Evolutionary conservation across 805 yeast species (phyloP).

Genomic region (Maudiozyma turicensis): DNA sequence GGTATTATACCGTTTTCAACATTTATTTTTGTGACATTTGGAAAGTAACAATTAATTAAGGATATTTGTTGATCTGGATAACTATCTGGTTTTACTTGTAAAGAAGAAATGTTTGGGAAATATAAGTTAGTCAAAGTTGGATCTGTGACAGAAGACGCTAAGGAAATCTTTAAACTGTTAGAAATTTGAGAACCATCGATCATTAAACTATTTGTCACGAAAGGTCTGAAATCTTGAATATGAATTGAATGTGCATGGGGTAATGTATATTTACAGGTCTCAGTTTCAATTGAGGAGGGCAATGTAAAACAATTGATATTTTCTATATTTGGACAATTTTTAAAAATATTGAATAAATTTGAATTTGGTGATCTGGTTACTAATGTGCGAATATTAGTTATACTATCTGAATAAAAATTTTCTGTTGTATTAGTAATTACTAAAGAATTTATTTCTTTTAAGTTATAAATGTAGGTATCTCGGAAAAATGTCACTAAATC

Average conservation of each 20-base stretch:
- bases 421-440: constrained; percentile 7
- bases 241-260: constrained; percentile 18
- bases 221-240: constrained; percentile 14
- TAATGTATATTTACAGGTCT: constrained; percentile 6
- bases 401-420: no score
- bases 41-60: constrained; percentile 15
- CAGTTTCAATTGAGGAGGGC: constrained; percentile 6
- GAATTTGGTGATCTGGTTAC: background rate
- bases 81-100: constrained; percentile 7
- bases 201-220: background rate
- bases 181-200: constrained; percentile 15
- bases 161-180: constrained; percentile 8
- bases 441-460: constrained; percentile 15
- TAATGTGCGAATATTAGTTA: background rate
- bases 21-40: constrained; percentile 6
- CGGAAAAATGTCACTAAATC: constrained; percentile 21
- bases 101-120: constrained; percentile 11
- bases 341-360: constrained; percentile 5
- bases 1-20: constrained; percentile 12
- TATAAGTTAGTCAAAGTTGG: constrained; percentile 10
- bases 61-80: constrained; percentile 6
- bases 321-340: constrained; percentile 12
- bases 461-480: constrained; percentile 15
- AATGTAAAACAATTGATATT: constrained; percentile 15
- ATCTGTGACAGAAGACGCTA: constrained; percentile 12